These are phyloP conservation scores for Santalum album DNA, from an alignment of 164 flowering plant species.

Conservation along the genomic window DNA sequence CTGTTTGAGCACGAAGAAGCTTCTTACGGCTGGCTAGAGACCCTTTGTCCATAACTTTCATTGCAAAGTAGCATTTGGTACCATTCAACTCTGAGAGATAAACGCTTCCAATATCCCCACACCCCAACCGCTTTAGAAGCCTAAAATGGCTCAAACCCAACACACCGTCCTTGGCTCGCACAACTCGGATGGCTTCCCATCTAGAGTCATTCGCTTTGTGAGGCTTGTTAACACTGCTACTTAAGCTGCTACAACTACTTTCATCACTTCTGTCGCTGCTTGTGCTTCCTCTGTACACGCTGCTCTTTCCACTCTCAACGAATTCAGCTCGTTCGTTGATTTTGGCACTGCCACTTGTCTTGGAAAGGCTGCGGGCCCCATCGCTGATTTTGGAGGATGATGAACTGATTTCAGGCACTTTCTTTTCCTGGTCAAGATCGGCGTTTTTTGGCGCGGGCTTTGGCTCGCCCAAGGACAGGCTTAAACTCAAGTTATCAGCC, in stretches of 20 bases:
- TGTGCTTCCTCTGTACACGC: constrained; percentile 67
- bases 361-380: constrained; percentile 42
- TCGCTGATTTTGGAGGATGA: constrained; percentile 47
- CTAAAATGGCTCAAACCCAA: constrained; percentile 71
- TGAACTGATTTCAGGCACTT: constrained; percentile 25
- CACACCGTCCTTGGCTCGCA: constrained; percentile 44
- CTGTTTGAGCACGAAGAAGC: constrained; percentile 86
- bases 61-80: constrained; percentile 67
- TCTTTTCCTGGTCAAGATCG: constrained; percentile 28
- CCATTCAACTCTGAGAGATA: constrained; percentile 74
- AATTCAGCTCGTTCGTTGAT: constrained; percentile 44
- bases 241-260: constrained; percentile 76
- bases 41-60: constrained; percentile 84
- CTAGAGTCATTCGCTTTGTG: constrained; percentile 68
- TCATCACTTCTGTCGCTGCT: constrained; percentile 80
- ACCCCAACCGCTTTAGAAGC: constrained; percentile 67
- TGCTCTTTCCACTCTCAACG: constrained; percentile 77
- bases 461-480: not conserved
- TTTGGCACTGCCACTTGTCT: constrained; percentile 60
- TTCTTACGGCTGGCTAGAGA: constrained; percentile 70
- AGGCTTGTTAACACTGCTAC: constrained; percentile 66
- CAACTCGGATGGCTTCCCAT: constrained; percentile 82
- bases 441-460: constrained; percentile 13
- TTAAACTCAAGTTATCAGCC: not conserved
- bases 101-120: constrained; percentile 88